These are phyloP conservation scores for Amaranthus cruentus DNA, from an alignment of 148 eudicot species.

Conservation along the genomic window DNA sequence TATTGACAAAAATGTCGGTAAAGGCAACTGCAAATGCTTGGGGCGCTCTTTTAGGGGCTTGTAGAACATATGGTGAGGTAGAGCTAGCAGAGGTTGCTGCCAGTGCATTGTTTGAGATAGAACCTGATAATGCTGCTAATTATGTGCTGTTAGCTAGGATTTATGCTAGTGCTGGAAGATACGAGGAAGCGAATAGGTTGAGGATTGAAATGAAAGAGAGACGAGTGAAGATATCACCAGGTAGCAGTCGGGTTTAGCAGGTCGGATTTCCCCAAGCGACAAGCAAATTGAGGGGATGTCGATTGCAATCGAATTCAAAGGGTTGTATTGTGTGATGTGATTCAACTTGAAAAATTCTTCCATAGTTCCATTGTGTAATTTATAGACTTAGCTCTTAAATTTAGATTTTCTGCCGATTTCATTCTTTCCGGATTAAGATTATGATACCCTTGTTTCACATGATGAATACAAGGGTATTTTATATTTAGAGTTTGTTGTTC, in stretches of 20 bases:
- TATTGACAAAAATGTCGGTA: conserved; percentile 40
- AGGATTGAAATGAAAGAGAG: conserved; percentile 48
- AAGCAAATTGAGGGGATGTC: not conserved
- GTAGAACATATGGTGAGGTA: conserved; percentile 51
- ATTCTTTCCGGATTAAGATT: no score
- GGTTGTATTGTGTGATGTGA: not conserved
- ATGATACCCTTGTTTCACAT: no score
- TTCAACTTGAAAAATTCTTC: not conserved
- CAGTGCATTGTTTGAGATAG: conserved; percentile 47
- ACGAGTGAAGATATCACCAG: conserved; percentile 43
- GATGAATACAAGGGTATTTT: no score
- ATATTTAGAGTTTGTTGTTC: no score
- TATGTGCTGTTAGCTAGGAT: conserved; percentile 48
- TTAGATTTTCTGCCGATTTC: no score
- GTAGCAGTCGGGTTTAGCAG: conserved; percentile 49
- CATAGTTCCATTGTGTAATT: no score
- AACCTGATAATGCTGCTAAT: conserved; percentile 58
- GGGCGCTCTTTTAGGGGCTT: conserved; percentile 65
- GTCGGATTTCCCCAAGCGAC: not conserved
- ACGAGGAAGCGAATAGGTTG: conserved; percentile 45
- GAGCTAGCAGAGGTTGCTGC: conserved; percentile 52
- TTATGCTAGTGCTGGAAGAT: conserved; percentile 45
- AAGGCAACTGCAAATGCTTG: conserved; percentile 58
- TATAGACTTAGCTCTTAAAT: no score
- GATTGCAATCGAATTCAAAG: not conserved